Base-by-base conservation (phyloP, 768 basidiomycete species). In the Strobilomyces dryophilus region DNA sequence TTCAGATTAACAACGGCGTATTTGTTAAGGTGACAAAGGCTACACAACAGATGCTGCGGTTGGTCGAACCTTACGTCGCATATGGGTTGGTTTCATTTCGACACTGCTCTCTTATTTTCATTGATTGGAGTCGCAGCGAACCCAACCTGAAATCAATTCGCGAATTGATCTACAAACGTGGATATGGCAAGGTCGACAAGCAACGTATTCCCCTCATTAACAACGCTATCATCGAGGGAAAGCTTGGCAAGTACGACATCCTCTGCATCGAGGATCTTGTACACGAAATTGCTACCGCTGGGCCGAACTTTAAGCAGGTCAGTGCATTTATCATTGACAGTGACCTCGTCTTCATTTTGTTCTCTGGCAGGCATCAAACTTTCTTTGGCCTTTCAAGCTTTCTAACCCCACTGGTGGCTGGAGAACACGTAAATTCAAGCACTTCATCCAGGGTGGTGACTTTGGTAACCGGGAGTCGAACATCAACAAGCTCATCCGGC, bases 341-440 rank as follows among this genome's bases (percentile, higher is more conserved):
- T 27, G 45, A 35, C 15, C 1, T 8, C 42, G 44, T 54, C 31
- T 21, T 20, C 20, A 54, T 46, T 46, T 26, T 8, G 15, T 35
- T 39, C 26, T 5, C 14, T 41, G 55, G 1, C 24, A 89, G 87
- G 89, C 86, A 53, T 83, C 89, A 61, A 95, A 93, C 83, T 95
- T 95, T 85, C 86, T 98, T 49, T 98, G 95, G 95, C 97, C 97
- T 24, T 98, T 99, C 84, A 99, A 99, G 73, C 89, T 99, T 58
- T 98, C 94, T 66, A 98, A 98, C 84, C 95, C 97, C 51, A 98
- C 83, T 60, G 95, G 97, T 61, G 97, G 97, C 62, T 99, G 94
- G 95, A 87, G 92, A 77, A 85, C 83, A 71, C 84, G 93, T 71
- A 98, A 98, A 77, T 98, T 98, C 85, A 95, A 89, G 78, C 91